Base-by-base conservation (phyloP, 2,329 filamentous ascomycete species). In the Alternaria gansuensis region DNA sequence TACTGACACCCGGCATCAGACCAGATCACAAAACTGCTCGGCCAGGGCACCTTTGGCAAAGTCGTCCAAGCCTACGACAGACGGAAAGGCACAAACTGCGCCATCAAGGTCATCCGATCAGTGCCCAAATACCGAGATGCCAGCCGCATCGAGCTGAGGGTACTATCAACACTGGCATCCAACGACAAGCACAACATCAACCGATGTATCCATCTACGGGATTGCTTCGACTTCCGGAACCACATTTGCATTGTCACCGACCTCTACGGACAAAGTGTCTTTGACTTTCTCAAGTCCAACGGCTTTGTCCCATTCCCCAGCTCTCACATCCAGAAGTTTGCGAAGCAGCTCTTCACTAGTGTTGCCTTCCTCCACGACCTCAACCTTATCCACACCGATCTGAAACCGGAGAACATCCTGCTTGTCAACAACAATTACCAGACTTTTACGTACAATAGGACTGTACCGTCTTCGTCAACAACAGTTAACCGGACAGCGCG, bases 121-220 rank as follows among this genome's bases (percentile, higher is more conserved):
- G 95, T 99, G 11, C 95, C 97, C 74, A 99, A 99, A 77, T 99
- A 99, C 75, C 90, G 95, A 45, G 95, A 99, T 80, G 95, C 95
- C 34, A 96, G 92, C 8, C 88, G 93, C 64, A 99, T 99, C 70
- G 95, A 99, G 77, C 83, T 99, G 34, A 88, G 95, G 60, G 95
- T 99, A 4, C 82, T 99, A 11, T 93, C 93, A 57, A 99, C 95
- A 0, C 82, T 99, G 45, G 90, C 93, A 66, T 91, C 91, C 41
- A 98, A 98, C 76, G 95, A 99, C 76, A 87, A 89, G 60, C 87
- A 90, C 66, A 98, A 99, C 78, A 87, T 93, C 59, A 98, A 99
- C 77, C 90, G 94, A 66, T 99, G 95, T 80, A 99, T 99, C 66
- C 95, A 99, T 77, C 83, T 99, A 39, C 88, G 93, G 39, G 95